Evolutionary conservation across 108 stramenopile species (phyloP), one percentile per base, ranked within the genome.

Genomic region (Mediolabrus comicus): DNA sequence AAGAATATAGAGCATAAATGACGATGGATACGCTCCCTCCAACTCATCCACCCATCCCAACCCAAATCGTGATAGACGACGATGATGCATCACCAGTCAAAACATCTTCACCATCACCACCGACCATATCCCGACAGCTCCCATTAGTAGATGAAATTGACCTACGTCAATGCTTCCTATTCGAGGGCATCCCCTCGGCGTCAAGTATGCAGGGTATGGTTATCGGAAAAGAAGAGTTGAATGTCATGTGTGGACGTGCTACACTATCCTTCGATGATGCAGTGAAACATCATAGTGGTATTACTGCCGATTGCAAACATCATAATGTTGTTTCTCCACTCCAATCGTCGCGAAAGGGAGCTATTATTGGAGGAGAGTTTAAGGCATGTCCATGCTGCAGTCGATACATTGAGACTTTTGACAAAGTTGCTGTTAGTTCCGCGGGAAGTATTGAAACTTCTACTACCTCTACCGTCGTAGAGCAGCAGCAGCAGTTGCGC

Each of bases 131-230:
- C 22, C 17, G 17, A 14, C 19, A 49, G 2, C 46, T 59, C 0
- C 24, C 32, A n/a, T 22, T 59, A 6, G 62, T 62, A 24, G 62
- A 62, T 41, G 62, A 62, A 46, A 46, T 62, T 12, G 62, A 62
- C 6, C 62, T 62, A 14, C 32, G 39, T 26, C 62, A 36, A 46
- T 28, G 26, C 41, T 39, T 36, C 25, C 19, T n/a, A 0, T 43
- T 36, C 13, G 26, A 36, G 1, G 28, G 14, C 1, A 16, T 39
- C 16, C 38, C 62, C 36, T 25, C 41, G 0, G 16, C 62, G 0
- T 1, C 38, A 0, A 26, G 22, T 9, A 62, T 62, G 12, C 43
- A 62, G 35, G 62, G 62, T 3, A 39, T 62, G 39, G 62, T 62
- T 19, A 62, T 62, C 12, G 41, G 35, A 0, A 62, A 62, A 14